Evolutionary conservation across 2,329 filamentous ascomycete species (phyloP).

Genomic region (Pseudogymnoascus sp.): DNA sequence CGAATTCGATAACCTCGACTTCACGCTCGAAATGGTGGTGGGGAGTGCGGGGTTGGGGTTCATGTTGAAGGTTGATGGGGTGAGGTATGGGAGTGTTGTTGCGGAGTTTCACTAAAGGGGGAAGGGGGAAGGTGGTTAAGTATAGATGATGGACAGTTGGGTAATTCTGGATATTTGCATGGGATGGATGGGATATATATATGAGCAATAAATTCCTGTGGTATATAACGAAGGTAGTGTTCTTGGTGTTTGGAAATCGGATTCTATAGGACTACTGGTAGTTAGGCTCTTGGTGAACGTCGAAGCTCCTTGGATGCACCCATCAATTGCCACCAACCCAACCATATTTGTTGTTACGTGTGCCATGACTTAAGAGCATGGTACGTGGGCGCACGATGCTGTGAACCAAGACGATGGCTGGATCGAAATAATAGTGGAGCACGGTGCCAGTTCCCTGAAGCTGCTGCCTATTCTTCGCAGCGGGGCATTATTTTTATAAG

Average conservation of each 20-base stretch:
- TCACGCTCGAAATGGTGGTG: conserved; percentile 75
- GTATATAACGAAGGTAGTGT: neutral
- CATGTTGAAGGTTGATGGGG: conserved; percentile 70
- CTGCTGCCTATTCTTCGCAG: neutral
- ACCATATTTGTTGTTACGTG: neutral
- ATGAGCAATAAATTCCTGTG: neutral
- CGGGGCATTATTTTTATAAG: neutral
- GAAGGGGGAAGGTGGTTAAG: neutral
- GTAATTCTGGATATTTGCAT: neutral
- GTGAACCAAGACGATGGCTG: neutral
- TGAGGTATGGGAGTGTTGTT: conserved; percentile 67
- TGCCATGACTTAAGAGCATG: neutral
- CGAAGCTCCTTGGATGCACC: neutral
- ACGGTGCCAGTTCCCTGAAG: neutral
- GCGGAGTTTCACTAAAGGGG: conserved; percentile 60
- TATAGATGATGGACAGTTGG: neutral
- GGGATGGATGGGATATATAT: conserved; percentile 1
- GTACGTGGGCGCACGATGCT: neutral
- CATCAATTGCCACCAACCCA: neutral
- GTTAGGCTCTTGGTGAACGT: neutral
- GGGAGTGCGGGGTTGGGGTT: conserved; percentile 69
- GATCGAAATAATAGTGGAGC: neutral
- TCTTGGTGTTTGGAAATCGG: neutral
- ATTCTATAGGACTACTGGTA: neutral
- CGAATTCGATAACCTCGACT: conserved; percentile 75